Conservation (phyloP, 352 stramenopile genomes). For the Phytophthora macrochlamydospora region DNA sequence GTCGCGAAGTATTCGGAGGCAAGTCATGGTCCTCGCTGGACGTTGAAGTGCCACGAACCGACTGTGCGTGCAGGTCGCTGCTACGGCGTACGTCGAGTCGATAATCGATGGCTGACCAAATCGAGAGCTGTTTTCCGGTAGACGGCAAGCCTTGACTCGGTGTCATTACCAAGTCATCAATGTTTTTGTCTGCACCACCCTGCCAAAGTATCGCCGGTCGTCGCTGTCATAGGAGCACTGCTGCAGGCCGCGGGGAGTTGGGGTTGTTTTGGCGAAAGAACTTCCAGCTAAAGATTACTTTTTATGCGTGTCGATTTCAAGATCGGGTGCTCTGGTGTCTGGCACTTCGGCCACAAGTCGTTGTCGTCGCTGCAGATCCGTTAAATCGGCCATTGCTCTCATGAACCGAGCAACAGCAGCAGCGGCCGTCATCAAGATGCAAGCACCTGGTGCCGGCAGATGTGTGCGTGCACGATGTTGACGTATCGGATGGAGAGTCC, state of each 20-base stretch:
- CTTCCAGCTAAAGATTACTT: too few species aligned
- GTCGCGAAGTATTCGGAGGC: conserved; percentile 1
- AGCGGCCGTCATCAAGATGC: background rate
- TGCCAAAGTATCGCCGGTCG: too few species aligned
- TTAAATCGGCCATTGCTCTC: background rate
- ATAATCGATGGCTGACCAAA: background rate
- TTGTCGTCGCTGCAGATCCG: background rate
- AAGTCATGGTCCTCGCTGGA: conserved; percentile 1
- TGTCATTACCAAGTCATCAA: background rate
- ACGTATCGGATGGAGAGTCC: background rate
- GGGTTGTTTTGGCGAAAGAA: too few species aligned
- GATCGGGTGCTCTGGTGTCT: background rate
- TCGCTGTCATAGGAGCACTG: too few species aligned
- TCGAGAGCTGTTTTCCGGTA: conserved; percentile 13
- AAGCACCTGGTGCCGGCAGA: background rate
- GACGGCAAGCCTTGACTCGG: background rate
- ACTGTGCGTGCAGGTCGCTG: background rate
- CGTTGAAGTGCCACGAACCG: conserved; percentile 13
- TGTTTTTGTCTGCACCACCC: background rate
- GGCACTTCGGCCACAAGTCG: background rate
- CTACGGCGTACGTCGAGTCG: background rate
- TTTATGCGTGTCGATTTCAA: too few species aligned
- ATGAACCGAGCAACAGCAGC: background rate
- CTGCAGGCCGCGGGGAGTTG: too few species aligned
- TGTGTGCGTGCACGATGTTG: background rate